Base-by-base conservation (phyloP, 306 rosid genomes). In the Cicer bijugum region DNA sequence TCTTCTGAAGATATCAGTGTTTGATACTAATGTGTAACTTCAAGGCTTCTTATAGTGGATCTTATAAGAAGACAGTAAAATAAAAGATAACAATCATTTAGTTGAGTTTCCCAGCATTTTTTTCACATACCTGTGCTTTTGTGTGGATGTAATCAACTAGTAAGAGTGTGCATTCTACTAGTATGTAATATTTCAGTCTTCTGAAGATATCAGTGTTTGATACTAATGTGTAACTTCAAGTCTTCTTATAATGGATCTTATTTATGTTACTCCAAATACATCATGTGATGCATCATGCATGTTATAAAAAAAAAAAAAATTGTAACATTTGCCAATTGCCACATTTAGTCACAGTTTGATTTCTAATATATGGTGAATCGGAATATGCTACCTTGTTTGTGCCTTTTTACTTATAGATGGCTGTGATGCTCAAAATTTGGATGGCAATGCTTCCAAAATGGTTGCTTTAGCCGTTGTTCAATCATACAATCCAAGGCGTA, bases 391-490 rank as follows among this genome's bases (percentile, higher is more conserved):
- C 43, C 44, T 42, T 56, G 6, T 38, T 46, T 66, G 59, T 58
- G 53, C 45, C 78, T 58, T 75, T 47, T 63, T 59, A 48, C 57
- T 23, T 45, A 74, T 80, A 89, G 97, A 86, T 35, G 78, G 75
- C n/a, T 51, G 51, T 52, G 72, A 73, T 65, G 84, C 81, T 66
- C 80, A 81, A 69, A 57, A 66, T 59, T n/a, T 33, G 65, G 81
- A 69, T 51, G 67, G 57, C 15, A 75, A 66, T 51, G 39, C 76
- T 82, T 84, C 92, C 65, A 89, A 79, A 58, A 85, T 95, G 96
- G 90, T 88, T 76, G 97, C 92, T 77, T 84, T 93, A 74, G 94
- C 92, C 47, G 96, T 91, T 75, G 92, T 93, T 67, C 98, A 91
- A 81, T 93, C 96, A 53, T 91, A 93, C 56, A 93, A 86, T 77